phyloP scores from a whole-genome alignment of 75 land plant genomes.

The Isoetes taiwanensis region DNA sequence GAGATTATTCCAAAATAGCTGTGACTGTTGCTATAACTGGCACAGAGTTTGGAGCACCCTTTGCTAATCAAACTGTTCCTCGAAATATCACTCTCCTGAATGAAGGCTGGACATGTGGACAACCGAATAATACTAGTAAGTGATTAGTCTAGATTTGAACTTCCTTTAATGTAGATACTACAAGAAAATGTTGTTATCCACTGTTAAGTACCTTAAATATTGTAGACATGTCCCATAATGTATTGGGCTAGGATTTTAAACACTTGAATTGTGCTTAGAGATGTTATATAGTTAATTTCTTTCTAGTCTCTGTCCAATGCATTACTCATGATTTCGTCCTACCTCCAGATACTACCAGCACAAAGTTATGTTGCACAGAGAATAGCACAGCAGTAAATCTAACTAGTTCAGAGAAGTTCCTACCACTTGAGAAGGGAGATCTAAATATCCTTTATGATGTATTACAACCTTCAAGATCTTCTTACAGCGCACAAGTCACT shows the following conservation, averaged over 20 bases:
- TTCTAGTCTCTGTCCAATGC: no score
- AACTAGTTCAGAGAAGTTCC: no score
- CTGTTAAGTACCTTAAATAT: no score
- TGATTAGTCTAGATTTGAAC: no score
- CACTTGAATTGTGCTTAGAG: no score
- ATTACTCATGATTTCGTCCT: no score
- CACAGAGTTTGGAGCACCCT: slow-evolving; percentile 57
- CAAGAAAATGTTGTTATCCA: no score
- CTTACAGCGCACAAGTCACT: slow-evolving; percentile 67
- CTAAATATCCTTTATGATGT: slow-evolving; percentile 59
- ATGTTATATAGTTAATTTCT: no score
- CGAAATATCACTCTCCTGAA: slow-evolving; percentile 42
- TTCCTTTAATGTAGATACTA: no score
- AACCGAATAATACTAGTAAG: slow-evolving; percentile 24
- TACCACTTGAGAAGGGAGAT: slow-evolving; percentile 46
- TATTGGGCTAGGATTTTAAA: no score
- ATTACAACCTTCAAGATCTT: slow-evolving; percentile 30
- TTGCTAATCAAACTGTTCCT: slow-evolving; percentile 44
- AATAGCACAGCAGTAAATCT: slow-evolving; percentile 22
- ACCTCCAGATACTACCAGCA: neutral
- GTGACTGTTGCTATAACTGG: slow-evolving; percentile 37
- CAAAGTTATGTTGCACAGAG: slow-evolving; percentile 32
- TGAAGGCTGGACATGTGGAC: slow-evolving; percentile 46
- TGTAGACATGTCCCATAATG: no score
- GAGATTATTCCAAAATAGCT: slow-evolving; percentile 42